phyloP scores from a whole-genome alignment of 306 rosid species.

The Cajanus cajan region DNA sequence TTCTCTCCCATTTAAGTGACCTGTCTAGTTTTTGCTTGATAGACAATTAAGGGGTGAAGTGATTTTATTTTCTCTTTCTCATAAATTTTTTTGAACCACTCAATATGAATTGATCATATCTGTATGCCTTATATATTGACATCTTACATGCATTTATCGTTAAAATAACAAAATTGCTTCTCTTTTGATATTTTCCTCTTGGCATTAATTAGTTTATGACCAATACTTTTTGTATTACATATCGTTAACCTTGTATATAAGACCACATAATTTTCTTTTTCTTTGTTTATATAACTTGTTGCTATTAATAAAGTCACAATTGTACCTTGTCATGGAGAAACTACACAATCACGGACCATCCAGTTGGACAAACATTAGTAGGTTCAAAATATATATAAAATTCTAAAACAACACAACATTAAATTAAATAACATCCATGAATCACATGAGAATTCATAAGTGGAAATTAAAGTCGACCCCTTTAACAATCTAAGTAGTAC shows the following conservation, averaged over 20 bases:
- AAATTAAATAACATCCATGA: not conserved
- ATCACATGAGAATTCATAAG: not conserved
- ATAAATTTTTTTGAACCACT: not conserved
- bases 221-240: not conserved
- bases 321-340: not conserved
- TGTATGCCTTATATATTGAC: not conserved
- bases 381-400: not conserved
- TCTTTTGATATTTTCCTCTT: not conserved
- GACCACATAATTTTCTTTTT: not conserved
- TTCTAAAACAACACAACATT: not conserved
- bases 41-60: not conserved
- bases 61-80: not conserved
- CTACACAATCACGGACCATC: not conserved
- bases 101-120: not conserved
- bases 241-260: not conserved
- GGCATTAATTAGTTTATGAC: not conserved
- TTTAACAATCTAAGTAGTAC: not conserved
- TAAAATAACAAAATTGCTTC: not conserved
- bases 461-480: not conserved
- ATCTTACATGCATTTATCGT: not conserved
- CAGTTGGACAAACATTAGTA: not conserved
- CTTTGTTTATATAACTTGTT: not conserved
- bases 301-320: not conserved
- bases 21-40: not conserved
- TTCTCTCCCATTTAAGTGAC: not conserved